Evolutionary conservation across 1,139 yeast species (phyloP), one percentile per base, ranked within the genome.

Genomic region (Blastobotrys persicus): DNA sequence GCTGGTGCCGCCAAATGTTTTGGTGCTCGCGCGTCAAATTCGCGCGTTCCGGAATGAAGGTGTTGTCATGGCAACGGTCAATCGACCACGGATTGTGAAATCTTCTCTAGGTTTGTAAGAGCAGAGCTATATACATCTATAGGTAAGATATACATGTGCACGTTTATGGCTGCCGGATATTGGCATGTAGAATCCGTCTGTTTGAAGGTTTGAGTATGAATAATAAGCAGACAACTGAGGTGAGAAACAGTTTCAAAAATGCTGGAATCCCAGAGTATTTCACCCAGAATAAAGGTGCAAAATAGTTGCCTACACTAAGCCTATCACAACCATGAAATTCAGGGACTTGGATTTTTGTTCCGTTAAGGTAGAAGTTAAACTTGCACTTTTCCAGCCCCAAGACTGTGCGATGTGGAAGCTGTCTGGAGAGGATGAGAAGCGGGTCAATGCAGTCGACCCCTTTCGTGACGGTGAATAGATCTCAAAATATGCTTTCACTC

Each of bases 381-480:
- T 73, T 44, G 73, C 72, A 51, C 78, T 73, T 52, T 76, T 77
- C 81, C 66, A 77, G 1, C 81, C 81, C 82, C 82, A 78, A 46
- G 80, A 74, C 58, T 77, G 81, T 1, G 79, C 73, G 48, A 71
- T 69, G 46, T 74, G 75, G 58, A 78, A 78, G 47, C 67, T 64
- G 52, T 76, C 79, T 0, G 81, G 81, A 7, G 76, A 70, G 2
- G 80, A 75, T 9, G 77, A 66, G 57, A 77, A 78, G 33, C 80
- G 73, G 0, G 80, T 76, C 46, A 77, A 64, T 1, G 75, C 68
- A 1, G 77, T 69, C 3, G 66, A 63, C n/a, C 43, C 44, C 48
- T 72, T 66, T 44, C 79, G 62, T 1, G 80, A 74, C 1, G 80
- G 80, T 1, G 81, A 76, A 57, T 74, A 76, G 26, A 78, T 76